phyloP scores from a whole-genome alignment of 2,329 filamentous ascomycete species.

The Talaromyces sp. region DNA sequence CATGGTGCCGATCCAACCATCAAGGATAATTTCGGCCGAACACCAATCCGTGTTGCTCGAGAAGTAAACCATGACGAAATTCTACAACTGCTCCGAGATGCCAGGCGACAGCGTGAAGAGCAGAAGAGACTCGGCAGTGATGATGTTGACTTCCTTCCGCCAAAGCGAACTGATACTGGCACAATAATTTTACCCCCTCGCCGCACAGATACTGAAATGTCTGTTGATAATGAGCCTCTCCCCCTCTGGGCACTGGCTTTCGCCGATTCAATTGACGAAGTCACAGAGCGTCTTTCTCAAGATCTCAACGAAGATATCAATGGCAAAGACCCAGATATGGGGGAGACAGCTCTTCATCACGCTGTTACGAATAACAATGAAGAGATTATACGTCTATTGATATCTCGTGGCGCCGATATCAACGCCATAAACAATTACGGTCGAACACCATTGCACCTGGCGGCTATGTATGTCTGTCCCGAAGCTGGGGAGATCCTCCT shows the following conservation, averaged over 20 bases:
- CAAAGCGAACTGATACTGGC: not conserved
- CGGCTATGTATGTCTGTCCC: not conserved
- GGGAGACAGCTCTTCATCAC: not conserved
- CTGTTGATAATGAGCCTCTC: not conserved
- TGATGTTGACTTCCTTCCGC: not conserved
- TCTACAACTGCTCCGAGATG: not conserved
- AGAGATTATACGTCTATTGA: not conserved
- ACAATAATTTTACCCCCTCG: not conserved
- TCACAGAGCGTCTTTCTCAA: not conserved
- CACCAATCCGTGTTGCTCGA: not conserved
- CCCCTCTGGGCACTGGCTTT: not conserved
- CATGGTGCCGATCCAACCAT: conserved; percentile 1
- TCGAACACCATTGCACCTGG: conserved; percentile 2
- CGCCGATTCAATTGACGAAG: conserved; percentile 1
- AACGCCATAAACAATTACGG: conserved; percentile 2
- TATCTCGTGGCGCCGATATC: not conserved
- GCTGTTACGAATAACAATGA: not conserved
- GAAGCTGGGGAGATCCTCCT: not conserved
- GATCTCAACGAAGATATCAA: not conserved
- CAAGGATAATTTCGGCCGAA: conserved; percentile 1
- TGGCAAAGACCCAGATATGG: conserved; percentile 3
- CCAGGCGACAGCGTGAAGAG: conserved; percentile 1
- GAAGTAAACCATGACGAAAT: not conserved
- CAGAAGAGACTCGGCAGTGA: not conserved
- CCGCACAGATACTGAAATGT: not conserved